Base-by-base conservation (phyloP, 257 asterid genomes). In the Lithospermum erythrorhizon region DNA sequence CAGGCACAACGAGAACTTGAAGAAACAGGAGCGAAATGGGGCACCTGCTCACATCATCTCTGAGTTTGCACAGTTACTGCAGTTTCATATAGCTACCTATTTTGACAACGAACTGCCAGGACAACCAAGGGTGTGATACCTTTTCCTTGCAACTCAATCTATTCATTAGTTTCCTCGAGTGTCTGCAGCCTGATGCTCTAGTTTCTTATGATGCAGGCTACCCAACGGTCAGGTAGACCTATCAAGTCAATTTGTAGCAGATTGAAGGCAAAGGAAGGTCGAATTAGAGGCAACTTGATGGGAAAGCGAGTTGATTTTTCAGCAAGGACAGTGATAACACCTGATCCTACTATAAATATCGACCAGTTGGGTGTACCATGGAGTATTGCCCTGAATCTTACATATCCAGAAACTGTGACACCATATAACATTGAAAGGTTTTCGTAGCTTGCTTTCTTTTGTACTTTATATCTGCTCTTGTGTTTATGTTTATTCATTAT, bases 341-440 rank as follows among this genome's bases (percentile, higher is more conserved):
- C 99, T 6, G 99, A 93, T 72, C 99, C 99, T 37, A 93, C 97
- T 24, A 93, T 93, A 71, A 93, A 93, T 70, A 93, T 93, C 47
- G 99, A 93, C 72, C 76, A 93, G 69, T 81, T 93, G 81, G 97
- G 99, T 9, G 99, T 93, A 30, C 99, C 99, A 6, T 93, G 99
- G 99, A 93, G 97, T 80, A 93, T 93, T 76, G 99, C 99, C 20
- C 72, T 93, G 63, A 93, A 93, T 82, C 95, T 93, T 54, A 93
- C 99, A 17, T 93, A 93, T 72, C 99, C 99, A 29, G 99, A 93
- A 80, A 93, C 97, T 65, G 99, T 93, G 55, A 93, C 99, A 58
- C 99, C 97, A 21, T 93, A 93, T 76, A 93, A 93, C 70, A 86
- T 93, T n/a, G 99, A 93, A 75, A 93, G 99, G 98, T 93, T 41